phyloP scores from a whole-genome alignment of 2,329 filamentous ascomycete species.

The Colletotrichum cereale region DNA sequence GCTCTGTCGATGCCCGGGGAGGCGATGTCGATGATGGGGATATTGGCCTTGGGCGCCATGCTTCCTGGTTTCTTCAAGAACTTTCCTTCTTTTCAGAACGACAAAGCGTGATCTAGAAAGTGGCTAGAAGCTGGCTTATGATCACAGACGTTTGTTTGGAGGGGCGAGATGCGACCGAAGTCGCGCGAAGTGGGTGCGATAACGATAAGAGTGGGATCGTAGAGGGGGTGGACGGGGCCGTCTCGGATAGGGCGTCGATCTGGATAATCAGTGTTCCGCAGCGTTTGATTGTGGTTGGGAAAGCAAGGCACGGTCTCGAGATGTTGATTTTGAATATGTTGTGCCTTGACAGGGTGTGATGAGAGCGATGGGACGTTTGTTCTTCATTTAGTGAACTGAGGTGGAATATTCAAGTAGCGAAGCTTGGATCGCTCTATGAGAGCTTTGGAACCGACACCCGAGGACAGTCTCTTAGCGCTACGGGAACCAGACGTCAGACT shows the following conservation, averaged over 20 bases:
- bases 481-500: not conserved
- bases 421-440: not conserved
- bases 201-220: slow-evolving; percentile 39
- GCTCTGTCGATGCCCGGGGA: slow-evolving; percentile 64
- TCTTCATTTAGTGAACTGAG: not conserved
- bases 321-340: not conserved
- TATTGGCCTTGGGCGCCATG: slow-evolving; percentile 58
- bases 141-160: slow-evolving; percentile 9
- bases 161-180: slow-evolving; percentile 18
- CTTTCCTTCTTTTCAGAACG: not conserved
- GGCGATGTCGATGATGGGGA: slow-evolving; percentile 88
- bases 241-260: slow-evolving; percentile 13
- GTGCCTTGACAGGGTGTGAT: not conserved
- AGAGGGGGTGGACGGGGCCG: slow-evolving; percentile 28
- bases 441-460: not conserved
- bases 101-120: not conserved
- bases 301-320: not conserved
- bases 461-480: not conserved
- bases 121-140: not conserved
- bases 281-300: slow-evolving; percentile 7
- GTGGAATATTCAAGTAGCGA: slow-evolving; percentile 5
- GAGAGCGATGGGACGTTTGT: not conserved
- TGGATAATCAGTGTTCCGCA: slow-evolving; percentile 35
- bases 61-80: not conserved
- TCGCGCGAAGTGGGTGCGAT: slow-evolving; percentile 39